Percentiles rank a stretch among this genome's conserved stretches.
Evolutionary conservation across 2,329 filamentous ascomycete genomes (phyloP).

Genomic region (Ceratocystis lukuohia): DNA sequence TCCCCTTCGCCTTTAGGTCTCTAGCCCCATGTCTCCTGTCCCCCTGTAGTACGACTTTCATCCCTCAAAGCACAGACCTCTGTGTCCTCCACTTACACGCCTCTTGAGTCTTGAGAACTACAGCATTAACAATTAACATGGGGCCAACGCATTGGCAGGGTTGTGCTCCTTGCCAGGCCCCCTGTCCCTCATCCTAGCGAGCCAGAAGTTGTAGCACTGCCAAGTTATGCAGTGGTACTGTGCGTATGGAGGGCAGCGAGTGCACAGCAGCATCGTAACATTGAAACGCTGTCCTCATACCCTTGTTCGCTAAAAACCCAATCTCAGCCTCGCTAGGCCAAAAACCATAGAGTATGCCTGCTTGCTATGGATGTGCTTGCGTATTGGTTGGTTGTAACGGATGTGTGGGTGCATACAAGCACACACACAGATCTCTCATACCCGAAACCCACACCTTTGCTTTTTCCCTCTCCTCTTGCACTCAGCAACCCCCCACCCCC

Average conservation of each 20-base stretch:
- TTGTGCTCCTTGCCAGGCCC: not conserved
- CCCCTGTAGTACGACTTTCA: not conserved
- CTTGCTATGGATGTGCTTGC: not conserved
- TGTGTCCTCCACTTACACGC: not conserved
- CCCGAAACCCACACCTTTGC: not conserved
- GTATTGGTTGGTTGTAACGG: too few relatives aligned
- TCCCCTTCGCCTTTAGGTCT: not conserved
- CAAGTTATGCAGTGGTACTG: not conserved
- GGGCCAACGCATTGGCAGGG: not conserved
- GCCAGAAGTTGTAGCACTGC: not conserved
- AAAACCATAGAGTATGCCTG: too few relatives aligned
- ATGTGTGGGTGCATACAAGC: not conserved
- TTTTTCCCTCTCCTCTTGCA: not conserved
- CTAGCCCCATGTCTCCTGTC: not conserved
- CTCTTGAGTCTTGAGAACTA: not conserved
- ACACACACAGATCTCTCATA: not conserved
- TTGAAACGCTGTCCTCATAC: not conserved
- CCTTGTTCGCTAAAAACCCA: not conserved
- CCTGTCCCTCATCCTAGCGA: not conserved
- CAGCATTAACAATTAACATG: not conserved
- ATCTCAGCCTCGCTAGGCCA: not conserved
- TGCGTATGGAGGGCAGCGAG: not conserved
- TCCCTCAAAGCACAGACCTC: slow-evolving; percentile 1
- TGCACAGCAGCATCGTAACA: too few relatives aligned
- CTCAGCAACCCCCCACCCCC: not conserved